phyloP scores from a whole-genome alignment of 768 basidiomycete species.

The Phylloporus sp. region DNA sequence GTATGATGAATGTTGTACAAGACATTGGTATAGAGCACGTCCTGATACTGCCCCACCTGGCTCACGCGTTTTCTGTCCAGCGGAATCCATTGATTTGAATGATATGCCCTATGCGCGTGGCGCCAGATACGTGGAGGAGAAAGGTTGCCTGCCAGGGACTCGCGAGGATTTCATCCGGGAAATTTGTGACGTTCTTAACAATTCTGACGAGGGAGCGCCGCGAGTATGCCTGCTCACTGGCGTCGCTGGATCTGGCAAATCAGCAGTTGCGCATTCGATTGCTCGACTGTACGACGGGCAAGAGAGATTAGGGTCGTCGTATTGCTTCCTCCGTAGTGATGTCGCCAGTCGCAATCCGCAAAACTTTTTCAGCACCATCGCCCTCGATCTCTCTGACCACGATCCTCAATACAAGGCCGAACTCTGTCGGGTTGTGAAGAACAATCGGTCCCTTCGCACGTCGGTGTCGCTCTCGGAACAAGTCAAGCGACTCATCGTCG shows the following conservation, averaged over 20 bases:
- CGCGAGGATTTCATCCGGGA: slow-evolving; percentile 15
- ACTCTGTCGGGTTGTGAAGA: slow-evolving; percentile 14
- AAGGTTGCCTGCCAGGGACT: slow-evolving; percentile 18
- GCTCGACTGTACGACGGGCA: slow-evolving; percentile 25
- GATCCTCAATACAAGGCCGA: slow-evolving; percentile 22
- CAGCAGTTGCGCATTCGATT: slow-evolving; percentile 28
- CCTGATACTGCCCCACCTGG: neutral
- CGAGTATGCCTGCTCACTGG: slow-evolving; percentile 28
- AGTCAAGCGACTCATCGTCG: slow-evolving; percentile 26
- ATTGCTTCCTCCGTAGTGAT: slow-evolving; percentile 23
- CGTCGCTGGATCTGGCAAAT: slow-evolving; percentile 29
- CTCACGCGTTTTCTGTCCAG: neutral
- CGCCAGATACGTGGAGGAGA: slow-evolving; percentile 21
- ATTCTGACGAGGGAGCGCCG: slow-evolving; percentile 8
- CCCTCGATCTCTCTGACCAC: slow-evolving; percentile 30
- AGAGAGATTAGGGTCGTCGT: slow-evolving; percentile 29
- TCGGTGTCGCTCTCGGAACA: slow-evolving; percentile 20
- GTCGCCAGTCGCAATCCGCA: slow-evolving; percentile 17
- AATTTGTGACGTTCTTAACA: slow-evolving; percentile 16
- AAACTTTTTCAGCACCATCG: slow-evolving; percentile 33
- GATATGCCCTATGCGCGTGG: slow-evolving; percentile 21
- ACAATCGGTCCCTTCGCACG: slow-evolving; percentile 22
- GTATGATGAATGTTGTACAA: slow-evolving; percentile 16
- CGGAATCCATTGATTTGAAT: slow-evolving; percentile 15
- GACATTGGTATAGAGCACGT: slow-evolving; percentile 1